Evolutionary conservation across 371 early-diverging fungal genomes (phyloP), one percentile per base, ranked within the genome.

Genomic region (Mucor plumbeus): DNA sequence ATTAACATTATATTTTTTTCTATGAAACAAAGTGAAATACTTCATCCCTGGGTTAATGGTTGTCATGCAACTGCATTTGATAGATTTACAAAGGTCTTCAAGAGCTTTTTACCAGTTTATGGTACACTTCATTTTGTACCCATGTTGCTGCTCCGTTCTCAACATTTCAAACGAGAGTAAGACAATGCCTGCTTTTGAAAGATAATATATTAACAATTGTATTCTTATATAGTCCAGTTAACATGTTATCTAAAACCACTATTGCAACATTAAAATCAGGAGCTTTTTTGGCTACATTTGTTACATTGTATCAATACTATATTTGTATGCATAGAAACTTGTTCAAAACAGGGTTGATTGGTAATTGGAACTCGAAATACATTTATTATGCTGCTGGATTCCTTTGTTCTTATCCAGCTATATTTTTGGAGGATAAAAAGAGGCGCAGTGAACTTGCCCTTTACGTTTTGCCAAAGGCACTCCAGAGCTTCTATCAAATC

Each of bases 51-150:
- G 78, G 54, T 82, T 19, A 85, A 88, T 59, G 78, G 81, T 1
- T 92, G 92, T 62, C 59, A 74, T 19, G 59, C 63, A 35, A 80
- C 76, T 8, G 82, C 79, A 19, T 21, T 84, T 7, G 83, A 84
- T 54, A 75, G 82, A 48, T 86, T 90, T 54, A 44, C 71, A 6
- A 77, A 83, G 17, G 90, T 90, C 5, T 82, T 85, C 38, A 82
- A 82, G 59, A 77, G 67, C 26, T 87, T 88, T 69, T 57, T 85
- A 55, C 88, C 92, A 19, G 88, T 92, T 9, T 91, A 92, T 63
- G 86, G 88, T n/a, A 83, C 90, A 8, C 77, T 92, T 61, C 91
- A 90, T 53, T 84, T 91, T 59, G 90, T 91, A 0, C 91, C 92
- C 0, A 78, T 89, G 84, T 54, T 90, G 10, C 70, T 89, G 14